Base-by-base conservation (phyloP, 2,329 filamentous ascomycete genomes). In the Botrytis aclada region DNA sequence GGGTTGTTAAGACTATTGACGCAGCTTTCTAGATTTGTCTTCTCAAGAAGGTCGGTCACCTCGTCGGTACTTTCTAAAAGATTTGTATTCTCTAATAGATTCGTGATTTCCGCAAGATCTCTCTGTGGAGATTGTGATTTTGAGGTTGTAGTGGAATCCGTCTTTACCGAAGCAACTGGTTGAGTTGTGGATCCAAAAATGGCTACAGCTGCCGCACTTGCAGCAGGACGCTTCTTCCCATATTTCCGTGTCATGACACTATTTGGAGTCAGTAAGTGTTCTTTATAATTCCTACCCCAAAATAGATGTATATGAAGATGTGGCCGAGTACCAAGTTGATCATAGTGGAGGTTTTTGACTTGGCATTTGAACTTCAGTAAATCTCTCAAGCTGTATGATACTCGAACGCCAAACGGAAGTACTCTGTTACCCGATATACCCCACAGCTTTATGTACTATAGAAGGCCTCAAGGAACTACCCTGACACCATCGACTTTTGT, bases 151-250 rank as follows among this genome's bases (percentile, higher is more conserved):
- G 18, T 22, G 43, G 43, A 22, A 37, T 14, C 8, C 8, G 10
- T 39, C 18, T 12, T n/a, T 32, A n/a, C 45, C 5, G 61, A 32
- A 25, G 51, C 47, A 22, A 66, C 37, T 29, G 45, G 25, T 9
- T 45, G 45, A 43, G 41, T 39, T 54, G 66, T 47, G 22, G 47
- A 63, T 47, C 74, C 72, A 71, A 76, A 76, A 8, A 76, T 73
- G 34, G 71, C 70, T 39, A 72, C 58, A 51, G 75, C 74, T 18
- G 71, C 70, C 16, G 60, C 56, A 32, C 69, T 72, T 25, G 60
- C 67, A 41, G 34, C 62, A 32, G 67, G 43, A n/a, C 73, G 72
- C 47, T 75, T 76, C 56, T 74, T 74, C 14, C 75, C 75, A 71
- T 77, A 77, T 62, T 74, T 76, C n/a, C 72, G 70, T 18, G 58